Evolutionary conservation across 2,329 filamentous ascomycete genomes (phyloP), one percentile per base, ranked within the genome.

Genomic region (Epichloe hybrida): DNA sequence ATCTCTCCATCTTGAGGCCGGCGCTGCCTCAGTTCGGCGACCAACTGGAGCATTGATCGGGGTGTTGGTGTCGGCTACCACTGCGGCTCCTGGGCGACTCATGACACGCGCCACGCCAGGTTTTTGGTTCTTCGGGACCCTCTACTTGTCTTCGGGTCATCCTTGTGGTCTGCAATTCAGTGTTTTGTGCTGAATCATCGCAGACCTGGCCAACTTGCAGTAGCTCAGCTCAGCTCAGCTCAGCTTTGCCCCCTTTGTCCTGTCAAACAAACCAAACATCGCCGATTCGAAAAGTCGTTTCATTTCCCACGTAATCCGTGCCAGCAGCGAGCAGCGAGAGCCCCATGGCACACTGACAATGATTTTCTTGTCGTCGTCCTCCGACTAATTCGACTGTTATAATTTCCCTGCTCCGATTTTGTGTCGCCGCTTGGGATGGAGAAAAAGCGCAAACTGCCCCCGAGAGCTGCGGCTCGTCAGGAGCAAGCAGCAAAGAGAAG

Each of bases 361-460:
- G 64, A 51, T 56, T 56, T 46, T 47, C 41, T 49, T 50, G n/a
- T 51, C 52, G 23, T 51, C 52, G 50, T 48, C 50, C 44, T 46
- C 48, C 53, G 52, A 49, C 42, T 53, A 35, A 51, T 23, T 23
- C 36, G 7, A 53, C 23, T 8, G 15, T 50, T 48, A 20, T 17
- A 45, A 23, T 17, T 37, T 39, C 34, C 44, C 51, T 17, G 39
- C 40, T 21, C 15, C 12, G n/a, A 13, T 17, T 21, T 36, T 45
- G 39, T 39, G 20, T 36, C 37, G 17, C 20, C 13, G 15, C 21
- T 34, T 52, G 55, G 38, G 45, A 83, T 83, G 79, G 80, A 84
- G 69, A 76, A 71, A 63, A 83, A 83, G 69, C 74, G 80, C 62
- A 84, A 82, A 68, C 67, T 83, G 54, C 80, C 80, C 73, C 73